Evolutionary conservation across 768 basidiomycete species (phyloP).

Genomic region (Tremella fuciformis): DNA sequence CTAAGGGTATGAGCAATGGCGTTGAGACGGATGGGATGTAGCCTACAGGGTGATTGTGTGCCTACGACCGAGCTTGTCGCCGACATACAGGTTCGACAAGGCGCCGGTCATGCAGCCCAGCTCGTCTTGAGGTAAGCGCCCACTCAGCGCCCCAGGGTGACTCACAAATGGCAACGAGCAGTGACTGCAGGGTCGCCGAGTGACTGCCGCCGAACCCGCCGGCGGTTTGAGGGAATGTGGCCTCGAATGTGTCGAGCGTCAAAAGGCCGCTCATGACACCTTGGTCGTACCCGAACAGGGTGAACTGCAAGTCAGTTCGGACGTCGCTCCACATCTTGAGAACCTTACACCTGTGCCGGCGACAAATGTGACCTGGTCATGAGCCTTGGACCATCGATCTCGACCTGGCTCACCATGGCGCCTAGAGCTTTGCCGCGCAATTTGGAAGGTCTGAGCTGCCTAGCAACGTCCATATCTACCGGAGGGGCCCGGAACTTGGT

Average conservation of each 20-base stretch:
- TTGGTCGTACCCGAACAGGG: slow-evolving; percentile 67
- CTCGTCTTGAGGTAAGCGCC: slow-evolving; percentile 54
- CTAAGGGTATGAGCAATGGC: neutral
- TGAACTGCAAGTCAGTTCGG: slow-evolving; percentile 14
- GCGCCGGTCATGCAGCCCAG: slow-evolving; percentile 66
- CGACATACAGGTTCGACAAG: slow-evolving; percentile 59
- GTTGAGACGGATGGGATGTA: neutral
- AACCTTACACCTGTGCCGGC: slow-evolving; percentile 18
- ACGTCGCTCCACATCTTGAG: neutral
- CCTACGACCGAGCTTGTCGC: slow-evolving; percentile 42
- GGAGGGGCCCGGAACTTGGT: no score
- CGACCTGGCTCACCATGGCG: slow-evolving; percentile 15
- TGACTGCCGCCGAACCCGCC: slow-evolving; percentile 57
- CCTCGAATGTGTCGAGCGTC: slow-evolving; percentile 63
- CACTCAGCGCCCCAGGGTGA: no score
- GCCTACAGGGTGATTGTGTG: slow-evolving; percentile 24
- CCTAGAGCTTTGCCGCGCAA: slow-evolving; percentile 18
- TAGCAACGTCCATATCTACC: neutral
- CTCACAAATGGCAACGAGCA: no score
- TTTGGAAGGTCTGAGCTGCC: slow-evolving; percentile 11
- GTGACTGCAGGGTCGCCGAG: slow-evolving; percentile 58
- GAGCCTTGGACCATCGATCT: no score
- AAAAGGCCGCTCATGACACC: slow-evolving; percentile 65
- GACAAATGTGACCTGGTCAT: slow-evolving; percentile 8
- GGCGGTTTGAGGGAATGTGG: slow-evolving; percentile 60